These are phyloP conservation scores for Ganoderma boninense DNA, from an alignment of 1,284 basidiomycete species.

Conservation along the genomic window DNA sequence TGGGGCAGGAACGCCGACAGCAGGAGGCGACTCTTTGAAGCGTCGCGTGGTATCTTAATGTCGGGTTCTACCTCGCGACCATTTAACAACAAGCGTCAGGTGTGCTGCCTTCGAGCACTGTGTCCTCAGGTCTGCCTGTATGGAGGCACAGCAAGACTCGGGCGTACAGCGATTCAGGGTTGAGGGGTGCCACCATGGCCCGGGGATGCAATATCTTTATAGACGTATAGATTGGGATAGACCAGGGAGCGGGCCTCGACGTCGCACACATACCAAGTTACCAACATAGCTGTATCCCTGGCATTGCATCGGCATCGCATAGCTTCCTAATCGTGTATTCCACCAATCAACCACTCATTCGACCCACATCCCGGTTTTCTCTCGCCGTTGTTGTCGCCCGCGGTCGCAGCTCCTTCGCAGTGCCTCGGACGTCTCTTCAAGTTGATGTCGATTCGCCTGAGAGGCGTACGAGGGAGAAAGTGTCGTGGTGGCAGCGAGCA, in stretches of 20 bases:
- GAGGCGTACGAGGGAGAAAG: no score
- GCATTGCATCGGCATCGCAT: conserved; percentile 14
- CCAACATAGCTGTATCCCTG: conserved; percentile 12
- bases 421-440: no score
- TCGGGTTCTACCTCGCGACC: neutral
- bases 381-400: no score
- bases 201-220: neutral
- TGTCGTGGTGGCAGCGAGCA: no score
- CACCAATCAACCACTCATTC: neutral
- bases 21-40: neutral
- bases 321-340: conserved; percentile 6
- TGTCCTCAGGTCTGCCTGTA: neutral
- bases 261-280: neutral
- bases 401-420: no score
- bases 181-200: no score
- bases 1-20: neutral
- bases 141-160: no score
- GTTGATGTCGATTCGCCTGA: no score
- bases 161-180: no score
- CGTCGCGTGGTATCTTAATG: no score
- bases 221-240: neutral
- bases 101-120: no score
- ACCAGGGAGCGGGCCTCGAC: neutral
- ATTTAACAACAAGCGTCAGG: neutral
- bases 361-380: no score